Conservation (phyloP, 2,329 filamentous ascomycete species). For the Amauroascus niger region DNA sequence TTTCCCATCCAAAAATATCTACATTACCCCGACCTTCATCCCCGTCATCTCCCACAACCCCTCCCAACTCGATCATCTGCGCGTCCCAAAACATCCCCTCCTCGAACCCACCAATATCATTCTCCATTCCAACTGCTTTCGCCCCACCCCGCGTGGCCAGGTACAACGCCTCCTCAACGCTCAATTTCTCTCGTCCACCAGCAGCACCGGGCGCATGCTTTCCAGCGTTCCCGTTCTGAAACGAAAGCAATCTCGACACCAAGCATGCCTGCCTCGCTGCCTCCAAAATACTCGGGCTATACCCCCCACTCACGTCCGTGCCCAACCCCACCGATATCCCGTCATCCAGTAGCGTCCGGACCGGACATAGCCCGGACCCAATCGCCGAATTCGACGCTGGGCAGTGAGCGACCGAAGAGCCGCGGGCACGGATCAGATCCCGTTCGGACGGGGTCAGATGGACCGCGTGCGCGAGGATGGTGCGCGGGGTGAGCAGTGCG, state of each 20-base stretch:
- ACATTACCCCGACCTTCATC: constrained; percentile 51
- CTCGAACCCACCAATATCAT: constrained; percentile 69
- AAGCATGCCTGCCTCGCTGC: constrained; percentile 72
- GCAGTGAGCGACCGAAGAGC: constrained; percentile 69
- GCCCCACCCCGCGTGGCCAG: constrained; percentile 85
- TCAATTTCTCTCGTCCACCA: constrained; percentile 46
- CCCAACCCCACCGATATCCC: constrained; percentile 76
- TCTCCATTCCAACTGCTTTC: constrained; percentile 62
- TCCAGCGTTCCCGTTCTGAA: constrained; percentile 26
- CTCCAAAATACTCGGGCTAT: constrained; percentile 69
- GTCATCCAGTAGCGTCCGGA: constrained; percentile 62
- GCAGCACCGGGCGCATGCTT: constrained; percentile 8
- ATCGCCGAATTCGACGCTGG: constrained; percentile 77
- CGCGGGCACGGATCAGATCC: constrained; percentile 49
- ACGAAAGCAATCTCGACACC: constrained; percentile 63
- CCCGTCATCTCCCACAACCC: constrained; percentile 24
- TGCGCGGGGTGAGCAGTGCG: constrained; percentile 59
- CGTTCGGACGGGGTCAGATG: constrained; percentile 63
- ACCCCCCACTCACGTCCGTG: constrained; percentile 85
- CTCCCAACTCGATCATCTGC: constrained; percentile 62
- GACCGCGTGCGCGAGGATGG: constrained; percentile 76
- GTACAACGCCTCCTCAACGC: constrained; percentile 77
- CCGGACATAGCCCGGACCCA: constrained; percentile 65
- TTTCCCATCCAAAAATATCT: constrained; percentile 85
- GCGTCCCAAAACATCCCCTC: constrained; percentile 86